Conservation (phyloP, 2,329 filamentous ascomycete species). For the Akanthomyces uredinophilus region DNA sequence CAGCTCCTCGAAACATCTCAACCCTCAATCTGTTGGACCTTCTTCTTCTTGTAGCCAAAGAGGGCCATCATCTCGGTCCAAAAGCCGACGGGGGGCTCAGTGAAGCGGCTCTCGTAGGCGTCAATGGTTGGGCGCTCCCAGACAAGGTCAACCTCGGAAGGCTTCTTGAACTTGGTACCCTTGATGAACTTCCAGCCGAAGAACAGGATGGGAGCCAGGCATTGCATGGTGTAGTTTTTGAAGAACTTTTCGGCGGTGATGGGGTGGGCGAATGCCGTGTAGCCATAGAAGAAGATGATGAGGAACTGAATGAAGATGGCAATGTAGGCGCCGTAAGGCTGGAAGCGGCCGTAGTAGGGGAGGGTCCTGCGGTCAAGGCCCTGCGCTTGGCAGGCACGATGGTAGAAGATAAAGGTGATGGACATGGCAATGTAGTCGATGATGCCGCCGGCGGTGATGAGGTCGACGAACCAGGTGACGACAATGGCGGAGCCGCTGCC, state of each 20-base stretch:
- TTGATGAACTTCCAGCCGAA: constrained; percentile 60
- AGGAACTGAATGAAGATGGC: constrained; percentile 37
- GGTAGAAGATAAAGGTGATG: constrained; percentile 41
- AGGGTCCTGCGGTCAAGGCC: constrained; percentile 46
- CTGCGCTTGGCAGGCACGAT: constrained; percentile 50
- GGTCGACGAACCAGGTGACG: constrained; percentile 49
- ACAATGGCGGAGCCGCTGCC: constrained; percentile 43
- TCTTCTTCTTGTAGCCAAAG: constrained; percentile 26
- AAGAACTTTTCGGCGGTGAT: constrained; percentile 47
- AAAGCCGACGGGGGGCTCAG: constrained; percentile 45
- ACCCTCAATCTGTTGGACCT: constrained; percentile 18
- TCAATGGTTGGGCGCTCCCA: constrained; percentile 58
- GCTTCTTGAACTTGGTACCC: constrained; percentile 48
- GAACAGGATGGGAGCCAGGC: constrained; percentile 50
- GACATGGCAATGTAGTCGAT: constrained; percentile 58
- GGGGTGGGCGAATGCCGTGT: constrained; percentile 40
- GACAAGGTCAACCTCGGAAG: constrained; percentile 53
- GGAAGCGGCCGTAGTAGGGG: constrained; percentile 54
- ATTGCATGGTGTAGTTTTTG: constrained; percentile 53
- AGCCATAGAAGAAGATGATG: constrained; percentile 50
- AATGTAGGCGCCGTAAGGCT: constrained; percentile 52
- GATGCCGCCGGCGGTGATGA: constrained; percentile 53
- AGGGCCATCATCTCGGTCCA: constrained; percentile 51
- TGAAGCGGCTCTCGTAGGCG: constrained; percentile 49
- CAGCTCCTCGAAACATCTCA: constrained; percentile 14